A percentile compares a stretch with the other conserved stretches of the same genome.
phyloP scores from a whole-genome alignment of 306 rosid genomes.

The Quercus dentata region DNA sequence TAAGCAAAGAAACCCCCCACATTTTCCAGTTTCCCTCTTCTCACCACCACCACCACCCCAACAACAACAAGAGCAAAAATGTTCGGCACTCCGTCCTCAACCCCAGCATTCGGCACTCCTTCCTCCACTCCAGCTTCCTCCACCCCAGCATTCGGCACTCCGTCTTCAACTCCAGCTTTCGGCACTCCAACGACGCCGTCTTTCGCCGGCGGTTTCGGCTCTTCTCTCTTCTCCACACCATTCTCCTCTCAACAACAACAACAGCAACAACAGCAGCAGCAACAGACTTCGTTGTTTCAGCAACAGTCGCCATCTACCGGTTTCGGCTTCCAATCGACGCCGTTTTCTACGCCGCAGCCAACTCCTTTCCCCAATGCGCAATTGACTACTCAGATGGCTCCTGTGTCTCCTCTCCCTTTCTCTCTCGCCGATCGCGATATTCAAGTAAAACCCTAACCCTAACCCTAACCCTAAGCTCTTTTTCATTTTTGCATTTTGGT shows the following conservation, averaged over 20 bases:
- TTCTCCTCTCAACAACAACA: constrained; percentile 51
- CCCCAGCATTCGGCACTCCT: constrained; percentile 17
- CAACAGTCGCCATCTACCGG: constrained; percentile 38
- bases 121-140: constrained; percentile 27
- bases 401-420: constrained; percentile 81
- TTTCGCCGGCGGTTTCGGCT: constrained; percentile 54
- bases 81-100: constrained; percentile 38
- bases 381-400: constrained; percentile 90
- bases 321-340: constrained; percentile 49
- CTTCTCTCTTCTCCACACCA: constrained; percentile 54
- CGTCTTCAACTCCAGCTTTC: constrained; percentile 47
- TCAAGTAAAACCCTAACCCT: constrained; percentile 45
- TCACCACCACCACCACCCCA: neutral
- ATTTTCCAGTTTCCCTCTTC: neutral
- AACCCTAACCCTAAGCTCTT: neutral
- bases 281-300: constrained; percentile 43
- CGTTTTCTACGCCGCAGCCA: constrained; percentile 45
- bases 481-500: neutral
- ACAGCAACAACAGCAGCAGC: constrained; percentile 39
- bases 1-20: neutral
- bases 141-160: constrained; percentile 36
- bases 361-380: constrained; percentile 50
- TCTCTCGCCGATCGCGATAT: constrained; percentile 91
- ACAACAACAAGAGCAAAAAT: constrained; percentile 20
- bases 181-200: constrained; percentile 55